phyloP scores from a whole-genome alignment of 1,139 yeast species.

The Waltiozyma sp. region DNA sequence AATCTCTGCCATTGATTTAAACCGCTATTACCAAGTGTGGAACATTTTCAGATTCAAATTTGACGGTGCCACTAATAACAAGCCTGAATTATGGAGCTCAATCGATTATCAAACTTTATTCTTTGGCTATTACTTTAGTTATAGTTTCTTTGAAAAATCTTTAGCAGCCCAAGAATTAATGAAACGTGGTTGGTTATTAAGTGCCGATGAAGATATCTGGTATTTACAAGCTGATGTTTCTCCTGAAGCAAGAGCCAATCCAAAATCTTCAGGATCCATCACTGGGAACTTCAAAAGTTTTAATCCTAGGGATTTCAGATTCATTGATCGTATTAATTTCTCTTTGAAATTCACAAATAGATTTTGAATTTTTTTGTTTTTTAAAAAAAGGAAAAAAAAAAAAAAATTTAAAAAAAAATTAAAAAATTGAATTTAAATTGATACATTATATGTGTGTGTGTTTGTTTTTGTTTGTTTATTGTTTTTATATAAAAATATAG shows the following conservation, averaged over 20 bases:
- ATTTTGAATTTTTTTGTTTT: too few species aligned
- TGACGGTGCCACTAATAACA: slow-evolving; percentile 7
- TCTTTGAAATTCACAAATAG: background rate
- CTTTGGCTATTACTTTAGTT: slow-evolving; percentile 49
- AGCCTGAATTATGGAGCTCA: slow-evolving; percentile 13
- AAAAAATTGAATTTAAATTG: too few species aligned
- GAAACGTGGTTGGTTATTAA: slow-evolving; percentile 24
- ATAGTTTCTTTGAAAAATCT: slow-evolving; percentile 37
- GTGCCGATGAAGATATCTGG: background rate
- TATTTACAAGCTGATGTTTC: background rate
- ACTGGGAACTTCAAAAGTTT: background rate
- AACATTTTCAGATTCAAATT: slow-evolving; percentile 3
- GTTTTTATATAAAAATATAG: too few species aligned
- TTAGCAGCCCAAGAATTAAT: slow-evolving; percentile 21
- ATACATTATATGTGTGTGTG: too few species aligned
- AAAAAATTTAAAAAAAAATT: too few species aligned
- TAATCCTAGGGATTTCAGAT: background rate
- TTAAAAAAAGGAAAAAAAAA: too few species aligned
- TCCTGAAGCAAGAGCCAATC: background rate
- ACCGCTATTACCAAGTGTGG: slow-evolving; percentile 7
- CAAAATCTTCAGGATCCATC: background rate
- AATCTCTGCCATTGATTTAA: slow-evolving; percentile 20
- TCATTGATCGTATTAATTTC: background rate
- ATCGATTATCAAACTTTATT: slow-evolving; percentile 39
- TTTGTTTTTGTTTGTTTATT: too few species aligned